A percentile compares a stretch with the other conserved stretches of the same genome.
Evolutionary conservation across 148 eudicot genomes (phyloP).

Genomic region (Dysphania ambrosioides): DNA sequence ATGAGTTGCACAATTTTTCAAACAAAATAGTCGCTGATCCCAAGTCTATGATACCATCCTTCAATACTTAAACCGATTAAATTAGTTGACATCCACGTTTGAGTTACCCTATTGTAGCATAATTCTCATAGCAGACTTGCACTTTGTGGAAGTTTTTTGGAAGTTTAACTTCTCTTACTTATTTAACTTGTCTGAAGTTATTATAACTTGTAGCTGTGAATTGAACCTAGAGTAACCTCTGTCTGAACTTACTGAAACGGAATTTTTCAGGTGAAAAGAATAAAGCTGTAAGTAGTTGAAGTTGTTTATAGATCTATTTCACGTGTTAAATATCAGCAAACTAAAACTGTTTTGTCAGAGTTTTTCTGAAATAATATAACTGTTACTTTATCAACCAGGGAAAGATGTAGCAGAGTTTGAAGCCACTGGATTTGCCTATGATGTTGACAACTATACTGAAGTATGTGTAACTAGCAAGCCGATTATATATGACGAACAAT

Average conservation of each 20-base stretch:
- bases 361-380: background rate
- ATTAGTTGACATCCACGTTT: too few relatives aligned
- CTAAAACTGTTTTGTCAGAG: background rate
- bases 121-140: background rate
- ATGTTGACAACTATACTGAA: conserved; percentile 29
- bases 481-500: conserved; percentile 25
- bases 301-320: background rate
- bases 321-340: background rate
- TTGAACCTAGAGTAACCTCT: too few relatives aligned
- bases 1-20: background rate
- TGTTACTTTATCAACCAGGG: conserved; percentile 21
- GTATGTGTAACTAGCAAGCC: conserved; percentile 32
- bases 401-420: conserved; percentile 30
- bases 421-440: conserved; percentile 24
- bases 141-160: background rate
- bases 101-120: background rate
- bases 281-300: too few relatives aligned
- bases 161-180: too few relatives aligned
- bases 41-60: too few relatives aligned
- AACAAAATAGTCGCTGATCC: too few relatives aligned
- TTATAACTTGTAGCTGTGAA: background rate
- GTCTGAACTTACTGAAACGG: background rate
- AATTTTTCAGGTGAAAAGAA: too few relatives aligned
- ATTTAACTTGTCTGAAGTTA: background rate
- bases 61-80: too few relatives aligned